A percentile compares a stretch with the other conserved stretches of the same genome.
Conservation (phyloP, 108 stramenopile species). For the Skeletonema grethae region DNA sequence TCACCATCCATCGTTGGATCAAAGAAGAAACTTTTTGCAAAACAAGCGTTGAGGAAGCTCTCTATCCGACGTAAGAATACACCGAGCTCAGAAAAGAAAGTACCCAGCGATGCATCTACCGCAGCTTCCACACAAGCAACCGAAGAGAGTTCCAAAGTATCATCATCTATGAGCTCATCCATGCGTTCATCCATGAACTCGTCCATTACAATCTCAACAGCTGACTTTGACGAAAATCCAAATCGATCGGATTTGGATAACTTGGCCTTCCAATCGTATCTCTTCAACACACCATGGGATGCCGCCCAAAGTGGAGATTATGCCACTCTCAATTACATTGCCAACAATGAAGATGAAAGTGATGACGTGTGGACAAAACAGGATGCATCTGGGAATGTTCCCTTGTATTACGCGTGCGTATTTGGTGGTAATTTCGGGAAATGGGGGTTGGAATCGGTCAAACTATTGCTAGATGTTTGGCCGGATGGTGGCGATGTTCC, state of each 20-base stretch:
- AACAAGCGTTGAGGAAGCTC: too few relatives aligned
- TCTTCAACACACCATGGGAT: not conserved
- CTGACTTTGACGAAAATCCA: not conserved
- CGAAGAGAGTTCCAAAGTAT: too few relatives aligned
- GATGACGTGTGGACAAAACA: not conserved
- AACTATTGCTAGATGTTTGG: slow-evolving; percentile 9
- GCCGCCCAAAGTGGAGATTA: slow-evolving; percentile 14
- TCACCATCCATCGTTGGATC: too few relatives aligned
- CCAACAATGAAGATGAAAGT: not conserved
- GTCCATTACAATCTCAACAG: not conserved
- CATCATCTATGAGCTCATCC: not conserved
- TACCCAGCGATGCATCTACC: too few relatives aligned
- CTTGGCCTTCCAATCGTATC: not conserved
- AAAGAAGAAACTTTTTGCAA: too few relatives aligned
- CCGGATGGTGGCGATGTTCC: slow-evolving; percentile 6
- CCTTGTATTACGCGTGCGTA: slow-evolving; percentile 6
- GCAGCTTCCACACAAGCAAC: too few relatives aligned
- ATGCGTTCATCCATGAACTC: not conserved
- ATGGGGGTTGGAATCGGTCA: slow-evolving; percentile 7
- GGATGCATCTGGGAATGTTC: slow-evolving; percentile 6
- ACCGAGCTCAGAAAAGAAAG: too few relatives aligned
- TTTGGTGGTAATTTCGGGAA: not conserved
- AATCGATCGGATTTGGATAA: not conserved
- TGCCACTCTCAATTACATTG: slow-evolving; percentile 7
- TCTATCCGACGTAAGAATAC: too few relatives aligned